Conservation (phyloP, 208 protist species). For the Trypanosoma platydactyli region DNA sequence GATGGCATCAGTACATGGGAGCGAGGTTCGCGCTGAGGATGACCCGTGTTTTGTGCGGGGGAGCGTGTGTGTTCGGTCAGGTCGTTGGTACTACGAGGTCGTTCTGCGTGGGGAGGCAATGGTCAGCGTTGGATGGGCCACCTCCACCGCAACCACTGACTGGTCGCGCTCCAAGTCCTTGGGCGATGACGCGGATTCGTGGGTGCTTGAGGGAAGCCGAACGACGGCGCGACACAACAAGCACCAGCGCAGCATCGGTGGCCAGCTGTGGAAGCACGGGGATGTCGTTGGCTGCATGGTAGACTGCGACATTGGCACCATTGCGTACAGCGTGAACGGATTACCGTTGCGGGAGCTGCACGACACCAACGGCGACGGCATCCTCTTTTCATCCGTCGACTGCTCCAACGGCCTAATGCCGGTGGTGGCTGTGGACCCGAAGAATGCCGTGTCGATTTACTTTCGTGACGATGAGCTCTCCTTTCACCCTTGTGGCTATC, state of each 20-base stretch:
- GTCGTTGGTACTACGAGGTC: conserved; percentile 91
- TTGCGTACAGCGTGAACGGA: conserved; percentile 85
- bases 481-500: conserved; percentile 46
- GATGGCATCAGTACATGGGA: conserved; percentile 36
- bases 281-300: conserved; percentile 88
- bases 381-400: conserved; percentile 33
- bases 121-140: conserved; percentile 65
- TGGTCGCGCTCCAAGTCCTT: conserved; percentile 38
- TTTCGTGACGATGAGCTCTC: conserved; percentile 64
- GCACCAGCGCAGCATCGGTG: conserved; percentile 54
- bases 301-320: conserved; percentile 74
- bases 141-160: conserved; percentile 26
- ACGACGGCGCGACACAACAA: conserved; percentile 73
- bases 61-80: conserved; percentile 66
- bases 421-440: conserved; percentile 49
- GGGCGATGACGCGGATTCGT: conserved; percentile 76
- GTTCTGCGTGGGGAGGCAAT: conserved; percentile 40
- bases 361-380: conserved; percentile 32
- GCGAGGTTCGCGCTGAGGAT: conserved; percentile 48
- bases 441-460: conserved; percentile 39
- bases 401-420: conserved; percentile 36
- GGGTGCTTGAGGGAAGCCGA: conserved; percentile 78
- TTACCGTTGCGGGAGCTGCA: conserved; percentile 34
- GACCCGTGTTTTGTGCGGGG: conserved; percentile 57
- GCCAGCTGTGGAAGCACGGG: conserved; percentile 69